Conservation (phyloP, 2,329 filamentous ascomycete species). For the Grosmannia penicillata region DNA sequence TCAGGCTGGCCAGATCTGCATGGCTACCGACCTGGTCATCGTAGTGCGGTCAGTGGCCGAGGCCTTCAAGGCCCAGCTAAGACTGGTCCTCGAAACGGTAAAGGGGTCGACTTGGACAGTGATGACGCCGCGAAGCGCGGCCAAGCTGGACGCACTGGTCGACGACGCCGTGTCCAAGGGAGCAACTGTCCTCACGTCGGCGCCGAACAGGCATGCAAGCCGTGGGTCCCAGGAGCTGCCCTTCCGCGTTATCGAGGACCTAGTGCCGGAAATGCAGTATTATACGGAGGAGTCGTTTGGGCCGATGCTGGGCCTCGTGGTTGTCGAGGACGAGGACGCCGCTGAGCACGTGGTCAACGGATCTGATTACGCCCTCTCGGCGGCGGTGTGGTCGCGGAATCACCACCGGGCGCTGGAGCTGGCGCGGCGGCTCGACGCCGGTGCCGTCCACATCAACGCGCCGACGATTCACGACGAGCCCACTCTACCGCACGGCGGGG, state of each 20-base stretch:
- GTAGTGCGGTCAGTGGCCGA: slow-evolving; percentile 33
- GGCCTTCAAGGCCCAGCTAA: slow-evolving; percentile 29
- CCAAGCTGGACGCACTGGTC: slow-evolving; percentile 52
- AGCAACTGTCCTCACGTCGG: slow-evolving; percentile 31
- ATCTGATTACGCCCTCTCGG: slow-evolving; percentile 61
- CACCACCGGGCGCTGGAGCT: slow-evolving; percentile 42
- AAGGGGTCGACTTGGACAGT: slow-evolving; percentile 17
- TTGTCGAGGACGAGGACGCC: slow-evolving; percentile 53
- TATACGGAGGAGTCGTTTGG: slow-evolving; percentile 67
- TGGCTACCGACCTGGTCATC: slow-evolving; percentile 64
- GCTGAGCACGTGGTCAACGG: slow-evolving; percentile 64
- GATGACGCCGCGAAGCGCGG: slow-evolving; percentile 39
- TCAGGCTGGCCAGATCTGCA: slow-evolving; percentile 61
- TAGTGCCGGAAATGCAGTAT: slow-evolving; percentile 57
- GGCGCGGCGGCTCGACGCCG: slow-evolving; percentile 50
- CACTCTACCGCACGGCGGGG: slow-evolving; percentile 49
- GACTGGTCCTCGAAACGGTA: slow-evolving; percentile 8
- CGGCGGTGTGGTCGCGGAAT: slow-evolving; percentile 59
- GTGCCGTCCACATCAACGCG: slow-evolving; percentile 51
- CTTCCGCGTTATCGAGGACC: slow-evolving; percentile 43
- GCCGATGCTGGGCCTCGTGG: slow-evolving; percentile 53
- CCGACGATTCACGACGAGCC: slow-evolving; percentile 53
- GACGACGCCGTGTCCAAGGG: slow-evolving; percentile 55
- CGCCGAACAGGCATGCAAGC: slow-evolving; percentile 17
- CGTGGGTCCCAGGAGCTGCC: slow-evolving; percentile 25